Conservation (phyloP, 768 basidiomycete genomes). For the Mycena vitilis region DNA sequence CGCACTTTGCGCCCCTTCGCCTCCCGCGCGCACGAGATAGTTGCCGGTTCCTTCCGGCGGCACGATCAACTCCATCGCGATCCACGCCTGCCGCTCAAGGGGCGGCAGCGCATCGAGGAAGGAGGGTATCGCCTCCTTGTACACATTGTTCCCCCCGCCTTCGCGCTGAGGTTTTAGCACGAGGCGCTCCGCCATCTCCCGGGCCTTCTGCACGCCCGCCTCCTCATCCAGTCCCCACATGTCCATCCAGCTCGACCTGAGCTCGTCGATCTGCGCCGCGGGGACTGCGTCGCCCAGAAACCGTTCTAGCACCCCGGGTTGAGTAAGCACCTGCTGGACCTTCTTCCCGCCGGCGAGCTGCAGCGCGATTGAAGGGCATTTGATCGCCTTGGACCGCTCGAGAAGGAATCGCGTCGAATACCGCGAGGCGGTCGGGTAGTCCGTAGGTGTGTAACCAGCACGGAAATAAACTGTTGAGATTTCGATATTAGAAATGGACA, state of each 20-base stretch:
- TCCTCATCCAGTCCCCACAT: constrained; percentile 86
- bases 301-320: constrained; percentile 76
- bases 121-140: constrained; percentile 81
- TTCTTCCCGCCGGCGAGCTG: constrained; percentile 98
- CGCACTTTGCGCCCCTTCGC: constrained; percentile 47
- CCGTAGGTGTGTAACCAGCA: constrained; percentile 86
- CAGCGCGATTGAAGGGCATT: constrained; percentile 90
- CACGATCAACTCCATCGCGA: constrained; percentile 93
- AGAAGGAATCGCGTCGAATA: constrained; percentile 83
- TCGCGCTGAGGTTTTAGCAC: constrained; percentile 99
- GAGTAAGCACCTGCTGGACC: constrained; percentile 88
- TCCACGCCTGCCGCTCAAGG: constrained; percentile 85
- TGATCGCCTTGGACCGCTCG: constrained; percentile 88
- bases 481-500: constrained; percentile 64
- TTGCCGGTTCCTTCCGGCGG: constrained; percentile 77
- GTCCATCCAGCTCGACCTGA: constrained; percentile 85
- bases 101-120: constrained; percentile 75
- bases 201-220: constrained; percentile 64
- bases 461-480: constrained; percentile 94
- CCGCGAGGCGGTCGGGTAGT: constrained; percentile 74
- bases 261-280: constrained; percentile 56
- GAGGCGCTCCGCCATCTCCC: constrained; percentile 60
- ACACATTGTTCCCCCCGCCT: constrained; percentile 97
- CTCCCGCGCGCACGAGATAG: constrained; percentile 82
- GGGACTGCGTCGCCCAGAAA: constrained; percentile 63